phyloP scores from a whole-genome alignment of 768 basidiomycete species.

The Xerocomus spinulosus region DNA sequence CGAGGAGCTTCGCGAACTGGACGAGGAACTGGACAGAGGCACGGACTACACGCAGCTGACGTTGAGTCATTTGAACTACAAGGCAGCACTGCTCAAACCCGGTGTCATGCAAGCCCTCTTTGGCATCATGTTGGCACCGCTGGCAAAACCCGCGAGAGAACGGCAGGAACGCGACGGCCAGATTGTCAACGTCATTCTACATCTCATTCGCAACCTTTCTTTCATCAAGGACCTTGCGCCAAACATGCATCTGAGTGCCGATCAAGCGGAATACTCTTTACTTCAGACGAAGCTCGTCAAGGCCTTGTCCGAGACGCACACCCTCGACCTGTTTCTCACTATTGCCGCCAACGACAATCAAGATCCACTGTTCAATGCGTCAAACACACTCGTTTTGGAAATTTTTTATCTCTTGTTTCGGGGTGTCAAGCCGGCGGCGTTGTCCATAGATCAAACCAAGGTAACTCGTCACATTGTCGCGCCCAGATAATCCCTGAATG shows the following conservation, averaged over 20 bases:
- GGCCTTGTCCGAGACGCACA: conserved; percentile 64
- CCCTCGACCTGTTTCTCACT: conserved; percentile 75
- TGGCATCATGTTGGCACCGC: conserved; percentile 69
- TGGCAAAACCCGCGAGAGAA: conserved; percentile 66
- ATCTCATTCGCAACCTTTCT: conserved; percentile 88
- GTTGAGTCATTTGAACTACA: conserved; percentile 83
- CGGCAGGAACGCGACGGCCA: conserved; percentile 78
- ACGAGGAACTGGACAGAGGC: conserved; percentile 70
- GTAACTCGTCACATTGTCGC: conserved; percentile 32
- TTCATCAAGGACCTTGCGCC: conserved; percentile 85
- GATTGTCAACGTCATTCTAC: conserved; percentile 81
- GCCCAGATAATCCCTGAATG: conserved; percentile 8
- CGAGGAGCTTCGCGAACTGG: conserved; percentile 88
- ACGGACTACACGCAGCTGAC: conserved; percentile 87
- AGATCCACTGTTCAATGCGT: conserved; percentile 77
- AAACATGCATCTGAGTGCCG: conserved; percentile 66
- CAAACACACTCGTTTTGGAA: conserved; percentile 89
- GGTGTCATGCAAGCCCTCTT: conserved; percentile 70
- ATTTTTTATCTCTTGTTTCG: conserved; percentile 90
- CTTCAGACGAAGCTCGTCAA: conserved; percentile 77
- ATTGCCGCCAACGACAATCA: conserved; percentile 73
- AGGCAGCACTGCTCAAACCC: conserved; percentile 62
- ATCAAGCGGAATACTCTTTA: conserved; percentile 72
- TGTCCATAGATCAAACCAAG: conserved; percentile 60
- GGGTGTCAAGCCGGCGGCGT: conserved; percentile 60